These are phyloP conservation scores for Lichtheimia hyalospora DNA, from an alignment of 371 early-diverging fungal genomes.

Conservation along the genomic window DNA sequence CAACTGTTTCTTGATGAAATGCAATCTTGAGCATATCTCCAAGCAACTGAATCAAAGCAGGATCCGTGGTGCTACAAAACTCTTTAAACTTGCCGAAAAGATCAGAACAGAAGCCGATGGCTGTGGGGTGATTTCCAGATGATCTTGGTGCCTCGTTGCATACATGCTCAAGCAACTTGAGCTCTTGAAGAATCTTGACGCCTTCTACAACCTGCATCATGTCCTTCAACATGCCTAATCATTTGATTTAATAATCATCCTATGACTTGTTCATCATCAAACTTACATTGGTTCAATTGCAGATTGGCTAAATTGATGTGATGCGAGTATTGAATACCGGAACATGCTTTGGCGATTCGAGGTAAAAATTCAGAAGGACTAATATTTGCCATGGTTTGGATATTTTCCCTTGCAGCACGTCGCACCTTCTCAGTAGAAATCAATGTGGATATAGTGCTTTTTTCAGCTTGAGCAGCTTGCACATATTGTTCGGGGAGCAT, in stretches of 20 bases:
- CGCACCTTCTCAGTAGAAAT: constrained; percentile 16
- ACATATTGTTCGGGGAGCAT: constrained; percentile 28
- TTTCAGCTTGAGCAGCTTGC: constrained; percentile 25
- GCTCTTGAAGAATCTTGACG: constrained; percentile 26
- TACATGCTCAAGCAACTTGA: constrained; percentile 21
- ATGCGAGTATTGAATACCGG: constrained; percentile 2
- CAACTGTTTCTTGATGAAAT: constrained; percentile 32
- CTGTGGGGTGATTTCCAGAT: constrained; percentile 10
- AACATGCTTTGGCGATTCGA: constrained; percentile 8
- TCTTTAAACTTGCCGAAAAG: constrained; percentile 54
- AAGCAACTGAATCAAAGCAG: constrained; percentile 35
- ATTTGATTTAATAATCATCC: background rate
- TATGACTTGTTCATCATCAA: no score
- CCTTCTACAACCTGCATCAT: constrained; percentile 26
- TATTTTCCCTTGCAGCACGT: constrained; percentile 10
- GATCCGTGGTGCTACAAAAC: constrained; percentile 29
- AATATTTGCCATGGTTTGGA: constrained; percentile 13
- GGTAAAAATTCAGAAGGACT: constrained; percentile 10
- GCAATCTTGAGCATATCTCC: constrained; percentile 36
- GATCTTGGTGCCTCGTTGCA: constrained; percentile 16
- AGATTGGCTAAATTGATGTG: constrained; percentile 34
- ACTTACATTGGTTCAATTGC: constrained; percentile 30
- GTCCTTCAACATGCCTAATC: constrained; percentile 18
- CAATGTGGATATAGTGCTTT: constrained; percentile 18
- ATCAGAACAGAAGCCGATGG: constrained; percentile 14